These are phyloP conservation scores for Lithospermum erythrorhizon DNA, from an alignment of 257 asterid species.

Conservation along the genomic window DNA sequence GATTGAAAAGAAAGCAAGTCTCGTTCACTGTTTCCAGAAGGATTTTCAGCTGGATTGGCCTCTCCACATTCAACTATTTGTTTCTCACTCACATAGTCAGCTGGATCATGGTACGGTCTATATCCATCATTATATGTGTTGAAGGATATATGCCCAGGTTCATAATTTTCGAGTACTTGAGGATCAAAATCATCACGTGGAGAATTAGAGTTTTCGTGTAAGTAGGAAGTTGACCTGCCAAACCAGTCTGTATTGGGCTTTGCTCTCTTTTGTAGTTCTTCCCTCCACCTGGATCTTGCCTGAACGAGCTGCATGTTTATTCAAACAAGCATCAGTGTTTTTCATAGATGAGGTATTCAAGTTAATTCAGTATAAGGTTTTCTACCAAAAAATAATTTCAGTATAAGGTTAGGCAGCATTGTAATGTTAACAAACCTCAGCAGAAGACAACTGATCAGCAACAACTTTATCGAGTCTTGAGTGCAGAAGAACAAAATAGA, in stretches of 20 bases:
- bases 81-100: slow-evolving; percentile 41
- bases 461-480: slow-evolving; percentile 76
- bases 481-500: slow-evolving; percentile 85
- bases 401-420: background rate
- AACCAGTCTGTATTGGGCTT: slow-evolving; percentile 53
- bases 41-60: slow-evolving; percentile 52
- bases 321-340: background rate
- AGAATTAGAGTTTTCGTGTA: slow-evolving; percentile 34
- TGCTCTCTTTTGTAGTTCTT: slow-evolving; percentile 74
- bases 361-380: background rate
- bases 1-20: slow-evolving; percentile 37
- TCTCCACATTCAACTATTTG: slow-evolving; percentile 32
- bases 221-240: slow-evolving; percentile 31
- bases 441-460: slow-evolving; percentile 60
- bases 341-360: background rate
- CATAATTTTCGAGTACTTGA: slow-evolving; percentile 31
- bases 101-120: slow-evolving; percentile 19
- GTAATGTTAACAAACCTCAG: slow-evolving; percentile 50
- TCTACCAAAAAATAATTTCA: background rate
- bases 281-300: slow-evolving; percentile 89
- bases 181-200: slow-evolving; percentile 29
- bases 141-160: slow-evolving; percentile 21
- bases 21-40: slow-evolving; percentile 33
- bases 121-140: slow-evolving; percentile 27
- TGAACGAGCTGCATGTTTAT: slow-evolving; percentile 43